phyloP scores from a whole-genome alignment of 2,329 filamentous ascomycete genomes.

The Phyllosticta ampelicida region DNA sequence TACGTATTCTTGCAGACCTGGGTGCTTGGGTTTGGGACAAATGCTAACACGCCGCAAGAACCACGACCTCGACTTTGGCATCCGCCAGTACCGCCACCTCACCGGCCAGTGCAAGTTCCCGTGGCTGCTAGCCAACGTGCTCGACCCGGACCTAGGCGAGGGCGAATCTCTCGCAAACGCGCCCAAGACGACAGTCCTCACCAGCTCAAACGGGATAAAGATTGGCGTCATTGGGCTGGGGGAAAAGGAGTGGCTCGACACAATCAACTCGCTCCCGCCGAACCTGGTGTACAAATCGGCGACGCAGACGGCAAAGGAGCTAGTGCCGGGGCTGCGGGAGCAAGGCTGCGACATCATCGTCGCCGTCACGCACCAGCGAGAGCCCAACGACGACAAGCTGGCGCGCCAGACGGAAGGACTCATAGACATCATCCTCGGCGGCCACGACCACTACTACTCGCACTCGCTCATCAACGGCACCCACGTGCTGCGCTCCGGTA shows the following conservation, averaged over 20 bases:
- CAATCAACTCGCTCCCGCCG: slow-evolving; percentile 76
- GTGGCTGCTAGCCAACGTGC: slow-evolving; percentile 80
- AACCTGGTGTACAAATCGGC: slow-evolving; percentile 74
- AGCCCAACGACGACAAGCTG: slow-evolving; percentile 82
- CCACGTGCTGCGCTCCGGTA: slow-evolving; percentile 77
- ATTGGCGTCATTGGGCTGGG: slow-evolving; percentile 77
- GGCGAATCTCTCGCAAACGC: slow-evolving; percentile 66
- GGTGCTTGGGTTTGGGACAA: not conserved
- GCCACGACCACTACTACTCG: slow-evolving; percentile 80
- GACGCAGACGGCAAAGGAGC: slow-evolving; percentile 60
- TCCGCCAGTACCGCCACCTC: slow-evolving; percentile 66
- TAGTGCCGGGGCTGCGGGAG: slow-evolving; percentile 60
- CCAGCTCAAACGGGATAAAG: slow-evolving; percentile 72
- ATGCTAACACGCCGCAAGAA: slow-evolving; percentile 46
- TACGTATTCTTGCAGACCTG: slow-evolving; percentile 34
- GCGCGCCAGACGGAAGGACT: slow-evolving; percentile 60
- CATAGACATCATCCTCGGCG: slow-evolving; percentile 77
- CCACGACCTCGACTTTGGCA: slow-evolving; percentile 87
- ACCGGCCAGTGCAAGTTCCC: slow-evolving; percentile 69
- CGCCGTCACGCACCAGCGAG: slow-evolving; percentile 73
- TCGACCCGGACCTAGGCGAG: slow-evolving; percentile 71
- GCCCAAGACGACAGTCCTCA: slow-evolving; percentile 64
- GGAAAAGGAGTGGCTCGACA: slow-evolving; percentile 80
- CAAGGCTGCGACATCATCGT: slow-evolving; percentile 76
- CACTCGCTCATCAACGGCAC: slow-evolving; percentile 68